A percentile compares a stretch with the other conserved stretches of the same genome.
These are phyloP conservation scores for Penicillium turbatum DNA, from an alignment of 495 filamentous ascomycete genomes.

Conservation along the genomic window DNA sequence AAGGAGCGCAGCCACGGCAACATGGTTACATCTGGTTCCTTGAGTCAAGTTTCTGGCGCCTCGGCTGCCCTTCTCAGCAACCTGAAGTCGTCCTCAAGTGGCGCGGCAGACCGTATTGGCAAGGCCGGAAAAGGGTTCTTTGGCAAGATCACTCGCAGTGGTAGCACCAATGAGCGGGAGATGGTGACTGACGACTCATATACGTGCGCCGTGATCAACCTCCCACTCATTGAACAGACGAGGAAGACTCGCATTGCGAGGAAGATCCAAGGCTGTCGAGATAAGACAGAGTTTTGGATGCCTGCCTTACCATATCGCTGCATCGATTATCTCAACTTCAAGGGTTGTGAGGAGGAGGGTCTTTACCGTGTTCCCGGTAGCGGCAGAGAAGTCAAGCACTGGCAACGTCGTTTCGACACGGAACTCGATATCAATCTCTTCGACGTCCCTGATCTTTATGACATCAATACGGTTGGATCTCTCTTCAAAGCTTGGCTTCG, in stretches of 20 bases:
- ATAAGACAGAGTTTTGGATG: conserved; percentile 98
- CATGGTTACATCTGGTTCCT: conserved; percentile 52
- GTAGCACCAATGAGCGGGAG: conserved; percentile 65
- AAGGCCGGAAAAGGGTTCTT: conserved; percentile 76
- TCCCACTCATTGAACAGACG: conserved; percentile 78
- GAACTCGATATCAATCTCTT: conserved; percentile 85
- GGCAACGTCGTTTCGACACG: conserved; percentile 83
- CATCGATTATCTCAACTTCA: conserved; percentile 90
- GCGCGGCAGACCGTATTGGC: conserved; percentile 65
- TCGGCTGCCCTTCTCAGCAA: conserved; percentile 66
- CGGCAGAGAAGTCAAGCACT: conserved; percentile 75
- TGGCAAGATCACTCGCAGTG: conserved; percentile 67
- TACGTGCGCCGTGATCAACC: conserved; percentile 69
- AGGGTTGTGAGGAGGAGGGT: conserved; percentile 84
- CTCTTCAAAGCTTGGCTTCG: conserved; percentile 92
- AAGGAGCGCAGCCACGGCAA: conserved; percentile 48
- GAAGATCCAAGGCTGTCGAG: conserved; percentile 71
- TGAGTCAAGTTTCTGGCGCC: conserved; percentile 58
- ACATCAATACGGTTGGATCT: conserved; percentile 89
- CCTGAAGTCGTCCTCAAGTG: conserved; percentile 64
- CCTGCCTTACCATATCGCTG: conserved; percentile 86
- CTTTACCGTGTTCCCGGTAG: conserved; percentile 85
- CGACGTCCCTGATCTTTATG: conserved; percentile 75
- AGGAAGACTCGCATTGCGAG: conserved; percentile 83
- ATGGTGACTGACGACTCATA: conserved; percentile 71